Base-by-base conservation (phyloP, 2,329 filamentous ascomycete genomes). In the Tolypocladium ovalisporum region DNA sequence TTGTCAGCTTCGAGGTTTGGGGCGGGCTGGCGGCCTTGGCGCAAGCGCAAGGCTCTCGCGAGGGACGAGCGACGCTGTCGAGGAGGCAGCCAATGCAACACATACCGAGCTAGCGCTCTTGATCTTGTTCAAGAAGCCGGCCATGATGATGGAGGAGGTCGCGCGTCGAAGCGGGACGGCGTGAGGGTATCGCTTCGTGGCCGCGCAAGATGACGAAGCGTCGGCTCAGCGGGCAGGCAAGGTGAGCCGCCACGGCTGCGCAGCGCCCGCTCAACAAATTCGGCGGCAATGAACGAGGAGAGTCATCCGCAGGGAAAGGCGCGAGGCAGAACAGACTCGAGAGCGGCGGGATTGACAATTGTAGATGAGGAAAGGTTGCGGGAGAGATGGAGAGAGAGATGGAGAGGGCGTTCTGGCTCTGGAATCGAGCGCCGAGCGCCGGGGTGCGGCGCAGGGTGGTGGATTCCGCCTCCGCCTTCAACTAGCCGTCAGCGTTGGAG, bases 121-220 rank as follows among this genome's bases (percentile, higher is more conserved):
- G 67, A 84, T 77, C 69, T 82, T 85, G 64, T 76, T 81, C 61
- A 85, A 78, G 64, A 85, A 80, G 61, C 79, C 76, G 61, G 81
- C 75, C 81, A 85, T 85, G 62, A 58, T 66, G 61, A 60, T 55
- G 61, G 58, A 12, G 62, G 60, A 58, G 60, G 62, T 56, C 63
- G 64, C 59, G 61, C 55, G 61, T 63, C 55, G 60, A 61, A 49
- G 58, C 55, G 22, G 57, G 52, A 40, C 40, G 36, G 54, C 13
- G 35, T 19, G 27, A 27, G 39, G 29, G 34, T 35, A 40, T 39
- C 27, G 40, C 36, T 47, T 34, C 54, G 56, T 44, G 57, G 60
- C 53, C 56, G 29, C 17, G 49, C 22, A 19, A 32, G 54, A 57
- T 55, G 58, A 52, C 29, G 44, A 24, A 47, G 42, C 44, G 57